A percentile compares a stretch with the other conserved stretches of the same genome.
These are phyloP conservation scores for Oxytropis ochrocephala DNA, from an alignment of 306 rosid species.

Conservation along the genomic window DNA sequence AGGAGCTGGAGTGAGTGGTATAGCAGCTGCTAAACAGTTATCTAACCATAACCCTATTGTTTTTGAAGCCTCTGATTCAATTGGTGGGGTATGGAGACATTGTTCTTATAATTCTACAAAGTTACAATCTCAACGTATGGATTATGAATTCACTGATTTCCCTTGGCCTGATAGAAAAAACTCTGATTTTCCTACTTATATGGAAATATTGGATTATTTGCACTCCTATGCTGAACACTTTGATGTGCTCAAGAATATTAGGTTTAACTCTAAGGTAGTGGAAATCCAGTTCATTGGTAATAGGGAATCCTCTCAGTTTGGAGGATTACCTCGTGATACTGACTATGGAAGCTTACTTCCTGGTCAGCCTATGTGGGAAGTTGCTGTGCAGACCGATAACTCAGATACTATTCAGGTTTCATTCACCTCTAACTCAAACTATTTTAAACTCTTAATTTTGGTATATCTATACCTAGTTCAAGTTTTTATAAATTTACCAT, in stretches of 20 bases:
- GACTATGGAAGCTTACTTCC: constrained; percentile 23
- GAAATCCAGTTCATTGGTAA: constrained; percentile 38
- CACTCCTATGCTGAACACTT: constrained; percentile 58
- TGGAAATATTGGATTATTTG: constrained; percentile 46
- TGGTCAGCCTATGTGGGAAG: constrained; percentile 53
- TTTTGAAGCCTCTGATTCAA: constrained; percentile 63
- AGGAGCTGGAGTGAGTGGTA: constrained; percentile 77
- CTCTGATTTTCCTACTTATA: constrained; percentile 40
- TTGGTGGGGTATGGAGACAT: constrained; percentile 85
- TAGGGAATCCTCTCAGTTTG: constrained; percentile 4
- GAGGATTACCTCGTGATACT: background rate
- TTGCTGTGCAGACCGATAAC: constrained; percentile 47
- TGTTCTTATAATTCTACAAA: constrained; percentile 62
- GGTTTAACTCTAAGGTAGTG: constrained; percentile 65
- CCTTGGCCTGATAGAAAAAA: constrained; percentile 60
- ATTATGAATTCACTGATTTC: constrained; percentile 73
- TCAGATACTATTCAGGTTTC: constrained; percentile 56
- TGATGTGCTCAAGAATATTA: constrained; percentile 45
- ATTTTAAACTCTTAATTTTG: too few species aligned
- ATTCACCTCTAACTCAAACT: background rate
- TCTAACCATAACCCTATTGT: constrained; percentile 58
- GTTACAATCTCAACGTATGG: constrained; percentile 60
- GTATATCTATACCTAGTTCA: too few species aligned
- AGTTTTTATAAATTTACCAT: too few species aligned
- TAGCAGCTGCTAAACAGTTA: constrained; percentile 66